Conservation (phyloP, 257 asterid genomes). For the Penstemon newberryi region DNA sequence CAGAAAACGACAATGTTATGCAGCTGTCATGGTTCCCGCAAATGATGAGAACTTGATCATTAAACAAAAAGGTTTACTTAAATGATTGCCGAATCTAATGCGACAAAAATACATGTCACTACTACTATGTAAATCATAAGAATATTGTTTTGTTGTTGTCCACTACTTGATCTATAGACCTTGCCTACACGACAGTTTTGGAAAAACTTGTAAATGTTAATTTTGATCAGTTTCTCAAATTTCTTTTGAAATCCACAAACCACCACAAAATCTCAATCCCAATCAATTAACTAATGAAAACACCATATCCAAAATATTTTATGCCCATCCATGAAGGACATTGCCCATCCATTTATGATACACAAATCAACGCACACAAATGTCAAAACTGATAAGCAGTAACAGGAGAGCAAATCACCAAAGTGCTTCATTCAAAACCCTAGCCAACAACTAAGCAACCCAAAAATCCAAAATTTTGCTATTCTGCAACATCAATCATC, state of each 20-base stretch:
- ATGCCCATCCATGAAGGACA: not conserved
- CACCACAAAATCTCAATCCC: not conserved
- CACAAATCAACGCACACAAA: not conserved
- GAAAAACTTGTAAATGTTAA: too few species aligned
- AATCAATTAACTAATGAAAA: not conserved
- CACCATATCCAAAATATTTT: not conserved
- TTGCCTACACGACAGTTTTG: too few species aligned
- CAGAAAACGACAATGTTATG: constrained; percentile 12
- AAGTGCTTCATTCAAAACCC: not conserved
- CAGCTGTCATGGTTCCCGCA: not conserved
- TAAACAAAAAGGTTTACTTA: too few species aligned
- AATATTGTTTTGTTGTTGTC: too few species aligned
- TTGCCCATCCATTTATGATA: not conserved
- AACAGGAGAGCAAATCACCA: not conserved
- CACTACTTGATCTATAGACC: too few species aligned
- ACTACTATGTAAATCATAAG: too few species aligned
- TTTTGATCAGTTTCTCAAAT: too few species aligned
- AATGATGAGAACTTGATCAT: not conserved
- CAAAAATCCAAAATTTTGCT: constrained; percentile 24
- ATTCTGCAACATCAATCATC: not conserved
- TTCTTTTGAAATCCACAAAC: not conserved
- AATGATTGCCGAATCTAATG: too few species aligned
- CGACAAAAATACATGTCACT: too few species aligned
- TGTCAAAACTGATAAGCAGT: not conserved
- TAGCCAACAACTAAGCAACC: constrained; percentile 4